phyloP scores from a whole-genome alignment of 2,329 filamentous ascomycete species.

The Parastagonospora avenae region DNA sequence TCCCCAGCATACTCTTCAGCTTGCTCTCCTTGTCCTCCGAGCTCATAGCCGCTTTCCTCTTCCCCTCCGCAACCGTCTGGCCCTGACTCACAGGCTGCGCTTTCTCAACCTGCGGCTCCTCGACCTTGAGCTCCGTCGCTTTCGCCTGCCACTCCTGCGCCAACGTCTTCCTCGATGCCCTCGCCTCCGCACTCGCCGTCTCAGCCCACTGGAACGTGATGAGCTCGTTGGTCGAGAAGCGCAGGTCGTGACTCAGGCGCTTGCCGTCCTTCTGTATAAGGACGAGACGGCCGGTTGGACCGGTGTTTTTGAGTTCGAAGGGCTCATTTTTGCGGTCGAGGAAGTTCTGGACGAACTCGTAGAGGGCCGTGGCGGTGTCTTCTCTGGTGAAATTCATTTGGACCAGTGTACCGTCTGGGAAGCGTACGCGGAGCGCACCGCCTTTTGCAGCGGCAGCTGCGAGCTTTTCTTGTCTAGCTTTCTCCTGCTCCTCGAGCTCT shows the following conservation, averaged over 20 bases:
- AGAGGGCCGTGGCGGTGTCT: constrained; percentile 73
- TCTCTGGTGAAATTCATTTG: constrained; percentile 71
- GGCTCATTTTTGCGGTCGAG: constrained; percentile 68
- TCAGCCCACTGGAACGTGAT: constrained; percentile 79
- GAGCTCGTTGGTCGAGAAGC: constrained; percentile 72
- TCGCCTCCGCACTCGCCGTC: constrained; percentile 60
- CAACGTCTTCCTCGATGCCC: constrained; percentile 62
- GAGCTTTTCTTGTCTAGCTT: constrained; percentile 95
- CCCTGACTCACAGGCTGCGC: constrained; percentile 6
- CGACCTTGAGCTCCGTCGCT: constrained; percentile 71
- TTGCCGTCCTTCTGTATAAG: constrained; percentile 53
- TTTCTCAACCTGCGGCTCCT: constrained; percentile 51
- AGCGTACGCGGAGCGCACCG: constrained; percentile 3
- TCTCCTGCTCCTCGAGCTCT: constrained; percentile 88
- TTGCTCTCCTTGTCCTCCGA: constrained; percentile 47
- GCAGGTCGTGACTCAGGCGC: constrained; percentile 73
- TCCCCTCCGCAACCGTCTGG: constrained; percentile 34
- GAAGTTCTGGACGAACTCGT: constrained; percentile 73
- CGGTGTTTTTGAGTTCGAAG: constrained; percentile 74
- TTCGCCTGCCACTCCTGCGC: constrained; percentile 62
- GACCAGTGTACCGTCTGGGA: constrained; percentile 57
- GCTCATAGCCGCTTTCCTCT: constrained; percentile 38
- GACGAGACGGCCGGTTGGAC: constrained; percentile 56
- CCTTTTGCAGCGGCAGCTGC: constrained; percentile 63
- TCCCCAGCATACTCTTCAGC: constrained; percentile 46